Base-by-base conservation (phyloP, 805 yeast species). In the Saccharomycopsis sp. region DNA sequence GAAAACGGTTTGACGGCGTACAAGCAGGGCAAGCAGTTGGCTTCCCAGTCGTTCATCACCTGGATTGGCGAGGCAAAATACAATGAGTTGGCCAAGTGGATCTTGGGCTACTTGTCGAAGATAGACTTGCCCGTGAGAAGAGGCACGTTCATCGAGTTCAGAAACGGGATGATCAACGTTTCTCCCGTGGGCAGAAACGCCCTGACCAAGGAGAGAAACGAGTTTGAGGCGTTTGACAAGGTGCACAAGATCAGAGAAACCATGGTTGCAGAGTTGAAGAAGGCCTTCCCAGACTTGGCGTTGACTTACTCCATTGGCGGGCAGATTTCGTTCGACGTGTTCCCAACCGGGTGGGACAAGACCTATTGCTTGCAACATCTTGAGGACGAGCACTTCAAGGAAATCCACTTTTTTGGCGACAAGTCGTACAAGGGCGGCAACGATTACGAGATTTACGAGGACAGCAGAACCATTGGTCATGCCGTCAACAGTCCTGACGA, bases 261-360 rank as follows among this genome's bases (percentile, higher is more conserved):
- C 48, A 72, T 92, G 72, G 97, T 92, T 50, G 68, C 65, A 40
- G 96, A 95, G 39, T 73, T 92, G 59, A 83, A 74, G 66, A 74
- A 75, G 59, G 75, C 78, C 57, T 92, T 92, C 73, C 64, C 89
- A 43, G 89, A 88, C 64, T 70, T 70, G 56, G 82, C 80, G 42
- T 74, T 92, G 59, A 89, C 97, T 52, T 92, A 82, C 75, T 92
- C 98, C 46, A 92, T 92, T 52, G 99, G 99, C 64, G 99, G 99
- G 55, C 97, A 92, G 74, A 92, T 92, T 63, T 89, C 97, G 26
- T 92, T 92, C 57, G 99, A 92, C 59, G 97, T 92, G 50, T 92
- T 92, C 89, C 99, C 99, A 70, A 85, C 96, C 50, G 98, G 99
- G 59, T 92, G 99, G 99, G 99, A 92, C 68, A 92, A 92, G 77